Conservation (phyloP, 164 flowering plant species). For the Aristolochia contorta region DNA sequence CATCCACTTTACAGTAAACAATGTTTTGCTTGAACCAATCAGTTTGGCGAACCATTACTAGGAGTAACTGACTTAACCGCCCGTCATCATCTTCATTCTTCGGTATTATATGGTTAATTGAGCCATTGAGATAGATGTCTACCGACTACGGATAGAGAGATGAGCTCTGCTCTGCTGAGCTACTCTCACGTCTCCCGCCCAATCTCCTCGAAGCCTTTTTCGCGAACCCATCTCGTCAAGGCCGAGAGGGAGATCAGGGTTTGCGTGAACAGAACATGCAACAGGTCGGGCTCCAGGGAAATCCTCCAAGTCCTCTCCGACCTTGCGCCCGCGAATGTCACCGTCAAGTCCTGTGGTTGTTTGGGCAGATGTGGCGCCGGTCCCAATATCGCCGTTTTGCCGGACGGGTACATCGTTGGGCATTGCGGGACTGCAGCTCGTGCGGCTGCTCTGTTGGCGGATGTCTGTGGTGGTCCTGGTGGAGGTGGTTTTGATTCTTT, state of each 20-base stretch:
- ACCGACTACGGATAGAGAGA: not conserved
- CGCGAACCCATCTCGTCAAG: constrained; percentile 2
- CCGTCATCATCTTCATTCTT: no score
- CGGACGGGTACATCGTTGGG: constrained; percentile 32
- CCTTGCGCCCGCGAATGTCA: constrained; percentile 46
- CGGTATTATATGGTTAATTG: no score
- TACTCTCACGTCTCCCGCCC: not conserved
- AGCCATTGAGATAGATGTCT: not conserved
- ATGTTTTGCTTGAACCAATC: no score
- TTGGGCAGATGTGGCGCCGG: constrained; percentile 85
- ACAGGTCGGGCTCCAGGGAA: constrained; percentile 62
- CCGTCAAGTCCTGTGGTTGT: constrained; percentile 75
- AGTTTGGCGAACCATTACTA: no score
- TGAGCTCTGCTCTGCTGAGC: not conserved
- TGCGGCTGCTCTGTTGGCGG: constrained; percentile 36
- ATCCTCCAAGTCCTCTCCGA: constrained; percentile 49
- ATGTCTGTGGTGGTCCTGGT: constrained; percentile 16
- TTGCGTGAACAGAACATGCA: constrained; percentile 67
- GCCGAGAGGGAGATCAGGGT: constrained; percentile 50
- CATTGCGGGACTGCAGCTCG: constrained; percentile 53
- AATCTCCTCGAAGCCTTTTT: not conserved
- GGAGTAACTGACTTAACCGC: no score
- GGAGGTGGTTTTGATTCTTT: constrained; percentile 11
- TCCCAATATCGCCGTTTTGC: constrained; percentile 68
- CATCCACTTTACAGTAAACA: no score